phyloP scores from a whole-genome alignment of 345 rosid species.

The Garcia nutans region DNA sequence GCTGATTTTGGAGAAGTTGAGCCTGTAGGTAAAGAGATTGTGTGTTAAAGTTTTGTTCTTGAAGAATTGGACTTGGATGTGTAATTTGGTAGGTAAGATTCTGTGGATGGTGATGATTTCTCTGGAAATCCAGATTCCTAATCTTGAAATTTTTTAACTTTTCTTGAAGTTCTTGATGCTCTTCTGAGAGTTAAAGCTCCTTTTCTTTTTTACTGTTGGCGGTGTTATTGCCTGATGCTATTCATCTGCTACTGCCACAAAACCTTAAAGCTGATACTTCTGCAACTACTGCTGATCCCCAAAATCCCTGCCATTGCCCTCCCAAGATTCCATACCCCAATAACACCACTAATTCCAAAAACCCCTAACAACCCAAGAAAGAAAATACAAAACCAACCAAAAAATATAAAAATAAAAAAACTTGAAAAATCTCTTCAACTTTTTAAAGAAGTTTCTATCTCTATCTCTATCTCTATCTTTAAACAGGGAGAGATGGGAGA shows the following conservation, averaged over 20 bases:
- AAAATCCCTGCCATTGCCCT: slow-evolving; percentile 47
- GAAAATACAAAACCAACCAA: slow-evolving; percentile 3
- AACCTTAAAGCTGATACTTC: slow-evolving; percentile 39
- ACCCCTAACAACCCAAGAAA: slow-evolving; percentile 8
- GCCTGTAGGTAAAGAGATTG: slow-evolving; percentile 7
- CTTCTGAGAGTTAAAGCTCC: background rate
- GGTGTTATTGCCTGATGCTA: slow-evolving; percentile 33
- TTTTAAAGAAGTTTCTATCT: background rate
- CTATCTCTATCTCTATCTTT: slow-evolving; percentile 16
- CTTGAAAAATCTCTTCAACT: background rate
- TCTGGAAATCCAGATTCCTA: slow-evolving; percentile 44
- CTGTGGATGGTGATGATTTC: slow-evolving; percentile 19
- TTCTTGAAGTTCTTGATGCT: background rate
- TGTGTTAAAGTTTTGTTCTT: slow-evolving; percentile 14
- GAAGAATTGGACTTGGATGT: background rate
- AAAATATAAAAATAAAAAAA: slow-evolving; percentile 14
- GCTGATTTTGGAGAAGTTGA: slow-evolving; percentile 33
- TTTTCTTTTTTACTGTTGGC: slow-evolving; percentile 5
- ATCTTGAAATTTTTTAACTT: slow-evolving; percentile 7
- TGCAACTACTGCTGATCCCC: slow-evolving; percentile 45
- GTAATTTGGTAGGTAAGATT: slow-evolving; percentile 18
- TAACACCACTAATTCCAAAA: slow-evolving; percentile 32
- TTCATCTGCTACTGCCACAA: slow-evolving; percentile 36
- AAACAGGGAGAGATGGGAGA: slow-evolving; percentile 1
- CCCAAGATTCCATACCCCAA: slow-evolving; percentile 42